Percentiles rank a stretch among this genome's conserved stretches.
Conservation (phyloP, 768 basidiomycete genomes). For the Mycena filopes region DNA sequence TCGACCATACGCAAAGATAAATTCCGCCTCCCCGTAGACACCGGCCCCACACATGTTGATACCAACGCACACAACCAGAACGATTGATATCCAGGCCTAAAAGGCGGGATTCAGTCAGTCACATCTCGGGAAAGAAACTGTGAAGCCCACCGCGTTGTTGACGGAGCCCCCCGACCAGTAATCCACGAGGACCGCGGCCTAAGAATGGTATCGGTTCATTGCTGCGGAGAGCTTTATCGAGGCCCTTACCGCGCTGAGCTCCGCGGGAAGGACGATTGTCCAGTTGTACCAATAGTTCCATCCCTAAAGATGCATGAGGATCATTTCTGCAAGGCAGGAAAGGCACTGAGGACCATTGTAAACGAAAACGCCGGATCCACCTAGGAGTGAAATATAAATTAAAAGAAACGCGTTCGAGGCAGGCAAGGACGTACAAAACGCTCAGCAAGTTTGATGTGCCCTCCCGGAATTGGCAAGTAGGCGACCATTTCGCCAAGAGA, state of each 20-base stretch:
- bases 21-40: constrained; percentile 88
- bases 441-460: constrained; percentile 82
- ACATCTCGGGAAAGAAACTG: constrained; percentile 77
- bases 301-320: constrained; percentile 39
- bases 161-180: too few relatives aligned
- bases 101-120: constrained; percentile 38
- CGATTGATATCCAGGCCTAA: constrained; percentile 74
- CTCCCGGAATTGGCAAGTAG: constrained; percentile 82
- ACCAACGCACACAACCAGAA: constrained; percentile 69
- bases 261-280: constrained; percentile 39
- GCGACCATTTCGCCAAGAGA: constrained; percentile 59
- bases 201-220: too few relatives aligned
- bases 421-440: constrained; percentile 61
- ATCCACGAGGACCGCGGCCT: too few relatives aligned
- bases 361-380: constrained; percentile 77
- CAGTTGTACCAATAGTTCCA: constrained; percentile 72
- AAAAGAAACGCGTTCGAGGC: not conserved
- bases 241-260: constrained; percentile 67
- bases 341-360: constrained; percentile 43
- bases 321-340: constrained; percentile 33
- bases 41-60: constrained; percentile 84
- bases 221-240: too few relatives aligned
- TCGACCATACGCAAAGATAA: constrained; percentile 78
- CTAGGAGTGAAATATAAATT: not conserved
- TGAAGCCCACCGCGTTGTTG: constrained; percentile 82